Base-by-base conservation (phyloP, 1,139 yeast species). In the Magnusiomyces magnusii region DNA sequence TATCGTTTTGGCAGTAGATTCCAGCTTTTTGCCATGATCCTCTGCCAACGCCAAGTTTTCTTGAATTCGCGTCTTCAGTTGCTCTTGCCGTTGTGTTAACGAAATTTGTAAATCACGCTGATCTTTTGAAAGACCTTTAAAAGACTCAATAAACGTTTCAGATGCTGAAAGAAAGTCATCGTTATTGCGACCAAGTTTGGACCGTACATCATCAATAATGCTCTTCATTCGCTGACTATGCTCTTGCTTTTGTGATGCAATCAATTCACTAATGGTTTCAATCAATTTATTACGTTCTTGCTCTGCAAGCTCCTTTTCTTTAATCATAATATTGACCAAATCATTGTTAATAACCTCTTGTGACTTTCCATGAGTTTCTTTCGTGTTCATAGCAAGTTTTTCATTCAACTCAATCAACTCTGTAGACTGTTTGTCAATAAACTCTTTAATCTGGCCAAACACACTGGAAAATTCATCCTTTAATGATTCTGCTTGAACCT, bases 371-470 rank as follows among this genome's bases (percentile, higher is more conserved):
- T 17, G 19, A 0, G 54, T 23, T 2, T 23, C 28, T 3, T n/a
- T 31, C 7, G 49, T 49, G 2, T 53, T 50, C 2, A 36, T 28
- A 24, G 31, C 25, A 28, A 58, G 56, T 23, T 47, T 47, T 3
- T 52, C 36, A 21, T 55, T 55, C 39, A 58, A 36, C 28, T 23
- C 34, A 5, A 10, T 28, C 19, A 55, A 51, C 25, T 47, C 53
- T 5, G 17, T 39, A 1, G 59, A 41, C 47, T 63, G 65, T 17
- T 31, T 47, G 2, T 49, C 53, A 9, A 54, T 60, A 47, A 60
- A 60, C 23, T 53, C 60, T 2, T 56, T 51, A 23, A 56, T 17
- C 1, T 58, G 53, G n/a, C 25, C 19, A 42, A 59, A 51, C 41
- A 54, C 10, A 10, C 17, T n/a, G 15, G 28, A 13, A 44, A 57